phyloP scores from a whole-genome alignment of 495 filamentous ascomycete genomes.

The Penicillium paradoxum region DNA sequence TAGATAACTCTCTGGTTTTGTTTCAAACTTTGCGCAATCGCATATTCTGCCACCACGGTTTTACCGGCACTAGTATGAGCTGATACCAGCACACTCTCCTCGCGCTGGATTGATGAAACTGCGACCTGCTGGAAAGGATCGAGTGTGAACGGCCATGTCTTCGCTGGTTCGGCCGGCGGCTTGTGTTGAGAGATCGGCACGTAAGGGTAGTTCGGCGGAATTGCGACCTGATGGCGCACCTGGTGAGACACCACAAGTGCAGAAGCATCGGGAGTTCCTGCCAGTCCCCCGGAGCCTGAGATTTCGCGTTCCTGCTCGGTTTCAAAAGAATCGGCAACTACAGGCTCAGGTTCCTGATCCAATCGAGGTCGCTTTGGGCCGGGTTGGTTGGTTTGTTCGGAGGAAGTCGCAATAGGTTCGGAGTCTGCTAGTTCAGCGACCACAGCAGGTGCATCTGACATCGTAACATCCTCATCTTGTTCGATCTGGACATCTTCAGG shows the following conservation, averaged over 20 bases:
- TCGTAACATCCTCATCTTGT: slow-evolving; percentile 43
- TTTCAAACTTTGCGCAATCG: slow-evolving; percentile 95
- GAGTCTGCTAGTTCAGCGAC: slow-evolving; percentile 18
- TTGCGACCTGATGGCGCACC: slow-evolving; percentile 94
- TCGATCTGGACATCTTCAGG: slow-evolving; percentile 36
- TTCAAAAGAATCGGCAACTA: slow-evolving; percentile 90
- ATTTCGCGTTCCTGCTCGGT: slow-evolving; percentile 93
- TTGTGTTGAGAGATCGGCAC: slow-evolving; percentile 88
- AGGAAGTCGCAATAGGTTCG: slow-evolving; percentile 13
- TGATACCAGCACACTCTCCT: slow-evolving; percentile 93
- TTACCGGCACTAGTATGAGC: slow-evolving; percentile 98
- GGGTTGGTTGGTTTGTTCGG: slow-evolving; percentile 44
- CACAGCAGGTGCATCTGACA: slow-evolving; percentile 30
- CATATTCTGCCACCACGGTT: slow-evolving; percentile 96
- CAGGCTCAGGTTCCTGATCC: slow-evolving; percentile 67
- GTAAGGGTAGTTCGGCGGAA: slow-evolving; percentile 91
- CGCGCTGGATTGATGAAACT: slow-evolving; percentile 87
- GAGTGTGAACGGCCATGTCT: slow-evolving; percentile 79
- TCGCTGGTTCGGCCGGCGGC: slow-evolving; percentile 75
- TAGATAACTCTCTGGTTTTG: slow-evolving; percentile 98
- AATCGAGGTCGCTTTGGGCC: slow-evolving; percentile 71
- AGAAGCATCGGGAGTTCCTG: slow-evolving; percentile 55
- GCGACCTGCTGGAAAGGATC: slow-evolving; percentile 96
- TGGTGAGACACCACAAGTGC: slow-evolving; percentile 88
- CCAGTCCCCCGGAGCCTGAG: slow-evolving; percentile 74